Percentiles rank a stretch among this genome's conserved stretches.
phyloP scores from a whole-genome alignment of 2,329 filamentous ascomycete genomes.

The Phialocephala subalpina region DNA sequence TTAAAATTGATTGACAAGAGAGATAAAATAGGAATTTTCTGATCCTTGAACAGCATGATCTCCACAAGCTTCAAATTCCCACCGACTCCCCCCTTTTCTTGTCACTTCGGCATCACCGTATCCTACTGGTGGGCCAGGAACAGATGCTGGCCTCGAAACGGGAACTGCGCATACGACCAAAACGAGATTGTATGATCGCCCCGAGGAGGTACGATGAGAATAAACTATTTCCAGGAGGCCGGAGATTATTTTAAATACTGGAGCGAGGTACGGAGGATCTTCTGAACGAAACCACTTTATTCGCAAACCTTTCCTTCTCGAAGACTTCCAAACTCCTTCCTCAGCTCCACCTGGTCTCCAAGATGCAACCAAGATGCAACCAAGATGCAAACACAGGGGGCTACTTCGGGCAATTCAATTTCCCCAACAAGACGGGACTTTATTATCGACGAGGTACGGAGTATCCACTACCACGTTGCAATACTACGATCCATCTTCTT shows the following conservation, averaged over 20 bases:
- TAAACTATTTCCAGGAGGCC: neutral
- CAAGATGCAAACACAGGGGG: no score
- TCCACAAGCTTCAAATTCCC: neutral
- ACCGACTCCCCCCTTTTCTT: neutral
- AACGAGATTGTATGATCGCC: neutral
- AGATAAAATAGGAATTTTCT: neutral
- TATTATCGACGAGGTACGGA: neutral
- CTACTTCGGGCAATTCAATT: neutral
- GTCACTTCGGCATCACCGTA: neutral
- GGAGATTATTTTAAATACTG: slow-evolving; percentile 4
- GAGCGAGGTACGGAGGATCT: no score
- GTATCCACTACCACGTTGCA: neutral
- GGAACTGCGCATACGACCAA: neutral
- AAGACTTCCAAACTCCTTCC: neutral
- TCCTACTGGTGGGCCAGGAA: neutral
- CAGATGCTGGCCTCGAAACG: neutral
- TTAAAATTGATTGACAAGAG: no score
- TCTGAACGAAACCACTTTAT: neutral
- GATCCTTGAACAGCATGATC: neutral
- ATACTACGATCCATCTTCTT: neutral
- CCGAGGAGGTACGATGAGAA: neutral
- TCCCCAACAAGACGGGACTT: neutral
- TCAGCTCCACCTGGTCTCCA: no score
- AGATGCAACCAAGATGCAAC: no score
- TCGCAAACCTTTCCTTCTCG: slow-evolving; percentile 3